Conservation (phyloP, 768 basidiomycete genomes). For the Tulasnella sp. region DNA sequence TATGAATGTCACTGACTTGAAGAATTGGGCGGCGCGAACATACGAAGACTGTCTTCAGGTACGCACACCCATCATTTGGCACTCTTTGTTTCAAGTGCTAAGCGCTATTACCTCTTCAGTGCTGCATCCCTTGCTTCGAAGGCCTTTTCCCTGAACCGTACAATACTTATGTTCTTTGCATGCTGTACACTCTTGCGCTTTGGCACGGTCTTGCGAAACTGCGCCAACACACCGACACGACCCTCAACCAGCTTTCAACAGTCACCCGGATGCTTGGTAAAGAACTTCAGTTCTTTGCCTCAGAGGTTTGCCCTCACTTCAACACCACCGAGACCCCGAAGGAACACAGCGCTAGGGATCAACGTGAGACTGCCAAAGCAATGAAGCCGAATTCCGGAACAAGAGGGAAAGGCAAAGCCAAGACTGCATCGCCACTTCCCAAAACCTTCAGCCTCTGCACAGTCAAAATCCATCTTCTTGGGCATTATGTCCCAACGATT, state of each 20-base stretch:
- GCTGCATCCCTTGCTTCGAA: constrained; percentile 19
- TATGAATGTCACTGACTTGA: constrained; percentile 10
- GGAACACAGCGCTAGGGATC: not conserved
- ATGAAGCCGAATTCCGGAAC: not conserved
- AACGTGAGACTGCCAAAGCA: not conserved
- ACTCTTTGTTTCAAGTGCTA: not conserved
- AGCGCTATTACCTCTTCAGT: constrained; percentile 1
- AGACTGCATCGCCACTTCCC: constrained; percentile 1
- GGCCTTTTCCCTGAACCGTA: constrained; percentile 16
- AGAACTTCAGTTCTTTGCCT: constrained; percentile 5
- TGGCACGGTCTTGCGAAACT: constrained; percentile 21
- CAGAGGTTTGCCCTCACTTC: not conserved
- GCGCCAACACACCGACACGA: constrained; percentile 8
- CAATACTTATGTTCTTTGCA: not conserved
- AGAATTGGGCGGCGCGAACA: constrained; percentile 20
- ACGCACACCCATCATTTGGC: not conserved
- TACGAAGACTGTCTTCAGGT: constrained; percentile 30
- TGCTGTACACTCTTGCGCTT: constrained; percentile 1
- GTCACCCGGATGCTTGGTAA: not conserved
- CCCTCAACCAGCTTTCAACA: not conserved
- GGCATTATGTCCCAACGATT: constrained; percentile 2
- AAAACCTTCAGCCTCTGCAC: constrained; percentile 5
- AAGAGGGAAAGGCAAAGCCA: not conserved
- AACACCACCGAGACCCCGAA: constrained; percentile 16
- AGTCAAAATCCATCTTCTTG: constrained; percentile 14